Percentiles rank a stretch among this genome's conserved stretches.
Evolutionary conservation across 108 stramenopile genomes (phyloP).

Genomic region (Cyclotella distinguenda): DNA sequence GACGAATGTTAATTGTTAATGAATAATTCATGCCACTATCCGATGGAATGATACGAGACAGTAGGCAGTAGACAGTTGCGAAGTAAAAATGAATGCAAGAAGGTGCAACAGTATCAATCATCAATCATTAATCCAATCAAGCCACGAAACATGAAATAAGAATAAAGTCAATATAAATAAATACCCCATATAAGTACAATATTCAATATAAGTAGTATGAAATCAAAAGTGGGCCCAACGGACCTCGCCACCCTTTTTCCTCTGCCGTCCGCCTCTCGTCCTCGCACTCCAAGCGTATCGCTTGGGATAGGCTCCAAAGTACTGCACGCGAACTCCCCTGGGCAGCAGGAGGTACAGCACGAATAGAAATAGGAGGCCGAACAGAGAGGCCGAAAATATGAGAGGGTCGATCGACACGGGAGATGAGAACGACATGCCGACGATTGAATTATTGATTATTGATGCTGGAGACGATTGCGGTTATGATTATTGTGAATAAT

Average conservation of each 20-base stretch:
- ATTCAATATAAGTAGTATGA: no score
- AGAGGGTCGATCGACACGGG: conserved; percentile 79
- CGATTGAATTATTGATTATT: no score
- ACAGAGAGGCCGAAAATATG: conserved; percentile 48
- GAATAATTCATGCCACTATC: no score
- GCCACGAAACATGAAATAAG: neutral
- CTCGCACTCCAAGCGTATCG: conserved; percentile 84
- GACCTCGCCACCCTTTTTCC: conserved; percentile 5
- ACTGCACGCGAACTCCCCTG: conserved; percentile 64
- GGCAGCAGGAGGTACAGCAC: conserved; percentile 75
- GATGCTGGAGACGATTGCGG: no score
- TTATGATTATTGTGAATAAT: no score
- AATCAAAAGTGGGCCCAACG: no score
- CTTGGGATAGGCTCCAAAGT: conserved; percentile 84
- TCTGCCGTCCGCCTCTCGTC: conserved; percentile 25
- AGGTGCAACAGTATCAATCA: neutral
- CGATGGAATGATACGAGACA: no score
- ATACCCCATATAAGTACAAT: no score
- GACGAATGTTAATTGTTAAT: no score
- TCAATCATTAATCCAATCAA: neutral
- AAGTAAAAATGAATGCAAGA: no score
- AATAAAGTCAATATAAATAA: neutral
- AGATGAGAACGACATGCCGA: no score
- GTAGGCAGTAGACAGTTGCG: no score
- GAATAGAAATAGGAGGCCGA: conserved; percentile 58